Base-by-base conservation (phyloP, 2,329 filamentous ascomycete species). In the Neopestalotiopsis rosae region DNA sequence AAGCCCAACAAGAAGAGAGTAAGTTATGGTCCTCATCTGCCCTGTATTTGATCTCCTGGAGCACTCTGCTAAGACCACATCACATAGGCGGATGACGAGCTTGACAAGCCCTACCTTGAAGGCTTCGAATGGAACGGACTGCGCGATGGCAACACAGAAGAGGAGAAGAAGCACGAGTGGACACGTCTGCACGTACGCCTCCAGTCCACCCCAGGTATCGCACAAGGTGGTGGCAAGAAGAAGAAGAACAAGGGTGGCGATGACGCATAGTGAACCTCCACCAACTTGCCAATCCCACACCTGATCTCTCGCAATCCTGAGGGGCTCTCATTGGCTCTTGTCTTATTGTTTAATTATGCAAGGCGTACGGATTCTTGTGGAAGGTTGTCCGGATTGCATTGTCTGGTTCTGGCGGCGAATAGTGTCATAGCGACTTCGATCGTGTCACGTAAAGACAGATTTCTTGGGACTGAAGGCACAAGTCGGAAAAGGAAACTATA, bases 1-100 rank as follows among this genome's bases (percentile, higher is more conserved):
- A 98, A 97, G 87, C 89, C 93, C 75, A 97, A 94, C 87, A 97
- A 97, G 89, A 98, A 98, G 90, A 92, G 95, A 89, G 95, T 95
- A 83, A 75, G 90, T 68, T 62, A 17, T 49, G 59, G 42, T 64
- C 9, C 38, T 65, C 57, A 32, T 1, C 52, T 32, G 57, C 52
- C 20, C n/a, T 1, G 4, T 10, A 9, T 14, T 24, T 28, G 66
- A 42, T 30, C 12, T 30, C n/a, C 9, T 28, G 24, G 49, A 38
- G 30, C 34, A 4, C 14, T 2, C 20, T 57, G 24, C 64, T 57
- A 28, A 56, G 24, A 9, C 30, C 14, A 17, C 34, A 34, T 42
- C 63, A 61, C 68, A 71, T 75, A 97, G 95, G 88, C 92, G 70
- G 95, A 98, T 77, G 95, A 98, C 80, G 95, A 98, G 81, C 87